These are phyloP conservation scores for Urtica urens DNA, from an alignment of 306 rosid species.

Conservation along the genomic window DNA sequence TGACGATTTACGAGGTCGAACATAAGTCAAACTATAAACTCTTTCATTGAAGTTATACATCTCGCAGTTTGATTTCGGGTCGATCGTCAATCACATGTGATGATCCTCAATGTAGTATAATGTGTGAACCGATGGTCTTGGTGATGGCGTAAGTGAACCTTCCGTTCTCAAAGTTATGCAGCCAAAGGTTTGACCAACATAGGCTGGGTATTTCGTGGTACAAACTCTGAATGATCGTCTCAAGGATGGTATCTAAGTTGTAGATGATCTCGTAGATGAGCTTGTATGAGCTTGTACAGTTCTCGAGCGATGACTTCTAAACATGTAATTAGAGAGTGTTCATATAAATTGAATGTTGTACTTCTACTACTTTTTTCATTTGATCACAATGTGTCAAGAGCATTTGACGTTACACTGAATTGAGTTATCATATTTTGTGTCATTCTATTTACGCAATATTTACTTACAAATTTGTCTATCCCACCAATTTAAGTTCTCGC, in stretches of 20 bases:
- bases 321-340: no score
- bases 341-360: no score
- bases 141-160: conserved; percentile 25
- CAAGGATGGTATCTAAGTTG: conserved; percentile 28
- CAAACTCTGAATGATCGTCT: conserved; percentile 22
- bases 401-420: no score
- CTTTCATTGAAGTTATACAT: conserved; percentile 21
- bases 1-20: no score
- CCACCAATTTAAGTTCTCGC: no score
- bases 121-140: conserved; percentile 19
- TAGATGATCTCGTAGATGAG: conserved; percentile 27
- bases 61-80: conserved; percentile 30
- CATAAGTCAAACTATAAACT: no score
- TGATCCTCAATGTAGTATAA: conserved; percentile 12
- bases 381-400: no score
- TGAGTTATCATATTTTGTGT: no score
- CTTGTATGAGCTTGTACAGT: conserved; percentile 38
- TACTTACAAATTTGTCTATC: no score
- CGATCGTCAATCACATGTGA: conserved; percentile 22
- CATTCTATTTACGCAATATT: no score
- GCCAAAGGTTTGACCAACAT: conserved; percentile 40
- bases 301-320: no score
- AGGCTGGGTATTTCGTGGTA: conserved; percentile 26
- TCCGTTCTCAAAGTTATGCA: conserved; percentile 1
- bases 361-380: no score